Conservation (phyloP, 164 flowering plant genomes). For the Vitis rupestris region DNA sequence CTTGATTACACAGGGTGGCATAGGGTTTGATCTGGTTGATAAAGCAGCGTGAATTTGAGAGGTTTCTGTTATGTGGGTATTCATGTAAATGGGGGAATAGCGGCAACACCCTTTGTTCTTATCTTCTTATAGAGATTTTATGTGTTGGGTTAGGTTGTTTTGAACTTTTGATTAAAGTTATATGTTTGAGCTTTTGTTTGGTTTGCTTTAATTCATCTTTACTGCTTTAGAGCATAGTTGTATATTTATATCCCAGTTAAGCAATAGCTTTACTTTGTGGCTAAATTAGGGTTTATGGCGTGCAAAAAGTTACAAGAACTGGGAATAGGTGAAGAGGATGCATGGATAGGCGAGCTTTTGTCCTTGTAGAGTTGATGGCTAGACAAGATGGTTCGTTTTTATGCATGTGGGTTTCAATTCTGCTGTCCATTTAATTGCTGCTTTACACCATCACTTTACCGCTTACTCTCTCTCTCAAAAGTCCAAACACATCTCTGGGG, state of each 20-base stretch:
- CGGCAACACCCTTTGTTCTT: not conserved
- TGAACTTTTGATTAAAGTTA: constrained; percentile 1
- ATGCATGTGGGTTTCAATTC: constrained; percentile 20
- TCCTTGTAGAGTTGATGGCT: not conserved
- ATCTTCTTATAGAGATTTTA: not conserved
- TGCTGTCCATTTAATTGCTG: not conserved
- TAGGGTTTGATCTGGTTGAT: constrained; percentile 14
- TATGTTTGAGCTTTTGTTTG: not conserved
- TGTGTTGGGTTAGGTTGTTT: constrained; percentile 10
- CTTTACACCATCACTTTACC: not conserved
- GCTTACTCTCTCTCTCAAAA: not conserved
- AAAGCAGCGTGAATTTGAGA: not conserved
- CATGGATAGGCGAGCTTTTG: constrained; percentile 2
- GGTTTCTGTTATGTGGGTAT: constrained; percentile 15
- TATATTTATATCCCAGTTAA: not conserved
- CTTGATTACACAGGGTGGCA: constrained; percentile 1
- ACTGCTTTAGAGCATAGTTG: not conserved
- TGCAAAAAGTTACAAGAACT: not conserved
- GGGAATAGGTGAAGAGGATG: not conserved
- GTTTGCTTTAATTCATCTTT: not conserved
- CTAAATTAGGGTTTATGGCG: not conserved
- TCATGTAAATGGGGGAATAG: constrained; percentile 8
- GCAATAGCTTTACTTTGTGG: not conserved
- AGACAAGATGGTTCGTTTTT: constrained; percentile 19
- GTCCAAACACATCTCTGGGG: not conserved